Evolutionary conservation across 306 rosid genomes (phyloP), one percentile per base, ranked within the genome.

Genomic region (Prunus armeniaca): DNA sequence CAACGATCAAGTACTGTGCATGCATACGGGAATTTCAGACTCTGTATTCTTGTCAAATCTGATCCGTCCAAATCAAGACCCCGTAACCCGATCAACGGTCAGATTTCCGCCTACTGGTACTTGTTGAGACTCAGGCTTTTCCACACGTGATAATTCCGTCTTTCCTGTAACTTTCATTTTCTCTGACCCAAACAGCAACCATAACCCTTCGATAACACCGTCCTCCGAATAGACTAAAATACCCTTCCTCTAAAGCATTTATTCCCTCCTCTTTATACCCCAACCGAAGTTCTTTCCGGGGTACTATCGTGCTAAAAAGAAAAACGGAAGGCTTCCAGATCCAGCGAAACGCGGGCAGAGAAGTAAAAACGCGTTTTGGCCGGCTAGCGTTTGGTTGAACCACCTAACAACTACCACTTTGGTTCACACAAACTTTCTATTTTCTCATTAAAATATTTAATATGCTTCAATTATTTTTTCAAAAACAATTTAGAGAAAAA

Each of bases 341-440:
- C 65, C 69, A 72, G 73, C 69, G 83, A 89, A 86, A 80, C 85
- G 82, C 76, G 24, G 57, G 11, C 18, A 8, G 34, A 38, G 24
- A 54, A 82, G 62, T 14, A 46, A 60, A 77, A 90, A 89, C 93
- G 91, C 96, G 98, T 88, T 86, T 90, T 85, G 90, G 99, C 88
- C 91, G 93, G 90, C 87, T 77, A 78, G 85, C 84, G 87, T 89
- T 90, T 89, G 88, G 98, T 95, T 90, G 97, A 95, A 90, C 97
- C 79, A 90, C 96, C 97, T 87, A 90, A 89, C 97, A 89, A 92
- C 97, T 77, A 84, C 96, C 91, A 71, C 94, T 76, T 67, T 58
- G 22, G 64, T 24, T 58, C 81, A 80, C 85, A 75, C 75, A 73
- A 38, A 41, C 83, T 80, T 68, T 75, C 84, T 66, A 68, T 51